Evolutionary conservation across 768 basidiomycete species (phyloP), one percentile per base, ranked within the genome.

Genomic region (Amylocystis lapponica): DNA sequence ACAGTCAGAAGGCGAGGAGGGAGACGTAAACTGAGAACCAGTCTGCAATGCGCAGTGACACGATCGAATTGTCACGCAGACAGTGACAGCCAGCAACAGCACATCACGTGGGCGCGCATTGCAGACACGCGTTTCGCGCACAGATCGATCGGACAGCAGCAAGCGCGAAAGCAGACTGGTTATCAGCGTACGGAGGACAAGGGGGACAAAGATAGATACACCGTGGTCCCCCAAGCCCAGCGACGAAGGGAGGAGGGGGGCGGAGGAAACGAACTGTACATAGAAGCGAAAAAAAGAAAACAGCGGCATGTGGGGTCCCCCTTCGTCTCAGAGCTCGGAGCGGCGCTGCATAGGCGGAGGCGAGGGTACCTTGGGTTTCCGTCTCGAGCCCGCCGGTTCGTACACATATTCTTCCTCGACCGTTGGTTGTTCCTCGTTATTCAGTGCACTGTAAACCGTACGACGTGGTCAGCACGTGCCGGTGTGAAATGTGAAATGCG

Each of bases 291-390:
- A 53, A 57, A 55, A 52, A 65, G 63, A 66, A 69, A 65, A 66
- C 61, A 58, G 64, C 63, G 66, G 52, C 58, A 60, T 58, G 50
- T 52, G 44, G 48, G 43, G 64, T 63, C 79, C 87, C 79, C 86
- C 87, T 84, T 89, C 87, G 86, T 87, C 87, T 88, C 83, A 89
- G 76, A 88, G 82, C 83, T 87, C 85, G 70, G 86, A 83, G 76
- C 83, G 86, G 78, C 85, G 85, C 72, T 78, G 78, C 19, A 31
- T 29, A 49, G 46, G 46, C 47, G 48, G 70, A 71, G 83, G 79
- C 70, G 83, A 78, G 66, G 86, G 78, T 90, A 90, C 87, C 87
- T 90, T 90, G 80, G 79, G 69, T 81, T 82, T 88, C 67, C 84
- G 81, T 69, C 81, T 83, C 46, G 74, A 44, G 55, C 64, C 68